Conservation (phyloP, 495 filamentous ascomycete genomes). For the Lentithecium fluviatile region DNA sequence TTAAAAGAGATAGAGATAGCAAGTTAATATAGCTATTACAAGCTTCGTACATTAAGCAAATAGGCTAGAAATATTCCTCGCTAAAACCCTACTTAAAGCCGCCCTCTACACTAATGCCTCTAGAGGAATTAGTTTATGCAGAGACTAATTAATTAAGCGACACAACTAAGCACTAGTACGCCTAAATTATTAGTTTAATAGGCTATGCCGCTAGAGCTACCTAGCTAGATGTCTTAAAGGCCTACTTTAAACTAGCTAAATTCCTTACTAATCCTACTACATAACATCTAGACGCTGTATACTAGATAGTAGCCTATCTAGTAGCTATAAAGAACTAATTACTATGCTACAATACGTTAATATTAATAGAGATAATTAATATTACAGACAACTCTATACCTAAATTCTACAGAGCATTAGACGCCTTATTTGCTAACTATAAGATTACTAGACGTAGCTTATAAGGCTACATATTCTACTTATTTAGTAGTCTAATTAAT, state of each 20-base stretch:
- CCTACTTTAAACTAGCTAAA: neutral
- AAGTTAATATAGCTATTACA: neutral
- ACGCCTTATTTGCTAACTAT: neutral
- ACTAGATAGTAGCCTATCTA: neutral
- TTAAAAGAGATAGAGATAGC: neutral
- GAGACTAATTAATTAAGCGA: neutral
- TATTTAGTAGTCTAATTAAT: neutral
- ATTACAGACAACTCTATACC: neutral
- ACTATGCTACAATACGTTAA: neutral
- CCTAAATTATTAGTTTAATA: neutral
- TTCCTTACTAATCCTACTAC: neutral
- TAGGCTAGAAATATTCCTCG: neutral
- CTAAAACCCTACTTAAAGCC: neutral
- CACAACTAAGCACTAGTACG: neutral
- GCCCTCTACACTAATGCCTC: neutral
- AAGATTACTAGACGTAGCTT: neutral
- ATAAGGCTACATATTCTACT: neutral
- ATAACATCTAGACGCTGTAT: neutral
- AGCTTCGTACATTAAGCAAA: neutral
- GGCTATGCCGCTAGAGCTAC: neutral
- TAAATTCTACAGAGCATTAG: neutral
- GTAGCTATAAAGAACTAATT: neutral
- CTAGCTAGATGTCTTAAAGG: neutral
- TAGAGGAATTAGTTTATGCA: neutral
- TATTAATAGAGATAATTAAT: neutral